A percentile compares a stretch with the other conserved stretches of the same genome.
Conservation (phyloP, 305 asterid genomes). For the Fraxinus paxiana region DNA sequence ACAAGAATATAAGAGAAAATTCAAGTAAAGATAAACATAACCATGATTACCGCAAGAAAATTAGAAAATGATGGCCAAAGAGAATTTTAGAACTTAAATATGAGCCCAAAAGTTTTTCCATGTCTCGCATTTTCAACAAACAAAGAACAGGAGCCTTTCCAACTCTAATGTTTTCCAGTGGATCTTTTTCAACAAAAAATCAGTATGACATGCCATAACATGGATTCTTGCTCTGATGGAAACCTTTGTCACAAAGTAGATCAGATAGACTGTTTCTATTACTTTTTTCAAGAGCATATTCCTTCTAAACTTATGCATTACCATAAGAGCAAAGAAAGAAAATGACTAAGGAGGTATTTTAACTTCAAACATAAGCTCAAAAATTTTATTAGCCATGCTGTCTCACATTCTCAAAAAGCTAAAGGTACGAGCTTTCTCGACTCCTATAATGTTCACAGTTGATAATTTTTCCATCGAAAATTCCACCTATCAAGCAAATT, state of each 20-base stretch:
- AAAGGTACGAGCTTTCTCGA: constrained; percentile 9
- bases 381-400: not conserved
- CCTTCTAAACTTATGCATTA: constrained; percentile 9
- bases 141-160: not conserved
- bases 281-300: not conserved
- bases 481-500: not conserved
- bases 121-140: not conserved
- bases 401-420: constrained; percentile 20
- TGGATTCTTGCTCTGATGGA: not conserved
- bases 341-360: not conserved
- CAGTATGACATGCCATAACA: not conserved
- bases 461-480: not conserved
- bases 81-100: not conserved
- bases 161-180: not conserved
- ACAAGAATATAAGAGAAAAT: not conserved
- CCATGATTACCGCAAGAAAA: not conserved
- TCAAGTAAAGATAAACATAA: not conserved
- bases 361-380: not conserved
- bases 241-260: not conserved
- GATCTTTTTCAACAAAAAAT: not conserved
- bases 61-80: not conserved
- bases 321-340: not conserved
- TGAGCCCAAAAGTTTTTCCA: not conserved
- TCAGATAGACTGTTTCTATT: not conserved
- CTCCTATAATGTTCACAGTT: constrained; percentile 6